These are phyloP conservation scores for Panus rudis DNA, from an alignment of 768 basidiomycete genomes.

Conservation along the genomic window DNA sequence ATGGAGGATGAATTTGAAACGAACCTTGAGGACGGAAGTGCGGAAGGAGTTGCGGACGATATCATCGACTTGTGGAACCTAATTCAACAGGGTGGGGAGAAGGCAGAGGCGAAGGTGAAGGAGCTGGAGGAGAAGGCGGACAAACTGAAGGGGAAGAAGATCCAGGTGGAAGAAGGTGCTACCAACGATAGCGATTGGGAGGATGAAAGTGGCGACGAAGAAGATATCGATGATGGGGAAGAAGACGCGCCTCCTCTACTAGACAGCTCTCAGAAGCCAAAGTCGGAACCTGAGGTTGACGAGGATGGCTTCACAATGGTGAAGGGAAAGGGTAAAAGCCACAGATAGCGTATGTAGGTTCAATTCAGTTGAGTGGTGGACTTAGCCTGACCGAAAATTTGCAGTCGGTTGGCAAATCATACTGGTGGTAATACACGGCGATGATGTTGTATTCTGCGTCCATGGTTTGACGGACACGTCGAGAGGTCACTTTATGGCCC, in stretches of 20 bases:
- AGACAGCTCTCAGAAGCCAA: conserved; percentile 27
- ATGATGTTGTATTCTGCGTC: too few relatives aligned
- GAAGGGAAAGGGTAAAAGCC: conserved; percentile 39
- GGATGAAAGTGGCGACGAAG: conserved; percentile 37
- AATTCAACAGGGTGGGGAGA: conserved; percentile 35
- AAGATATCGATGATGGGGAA: conserved; percentile 34
- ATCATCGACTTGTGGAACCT: conserved; percentile 64
- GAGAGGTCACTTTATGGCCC: too few relatives aligned
- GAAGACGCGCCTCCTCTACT: conserved; percentile 53
- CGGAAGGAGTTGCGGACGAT: conserved; percentile 65
- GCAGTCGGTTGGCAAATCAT: too few relatives aligned
- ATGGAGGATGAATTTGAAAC: conserved; percentile 87
- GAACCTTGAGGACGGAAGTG: conserved; percentile 78
- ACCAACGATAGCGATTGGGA: conserved; percentile 38
- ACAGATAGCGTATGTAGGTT: conserved; percentile 9
- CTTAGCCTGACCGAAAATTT: too few relatives aligned
- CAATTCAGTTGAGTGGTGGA: too few relatives aligned
- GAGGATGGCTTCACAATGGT: conserved; percentile 92
- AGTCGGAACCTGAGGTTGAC: conserved; percentile 68
- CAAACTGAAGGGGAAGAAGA: conserved; percentile 47
- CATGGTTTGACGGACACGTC: too few relatives aligned
- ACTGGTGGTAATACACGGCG: too few relatives aligned
- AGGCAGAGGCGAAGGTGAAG: conserved; percentile 41
- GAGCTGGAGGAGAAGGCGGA: conserved; percentile 63
- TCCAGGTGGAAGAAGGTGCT: conserved; percentile 37